Conservation (phyloP, 768 basidiomycete species). For the Peribolospora kevripleyi region DNA sequence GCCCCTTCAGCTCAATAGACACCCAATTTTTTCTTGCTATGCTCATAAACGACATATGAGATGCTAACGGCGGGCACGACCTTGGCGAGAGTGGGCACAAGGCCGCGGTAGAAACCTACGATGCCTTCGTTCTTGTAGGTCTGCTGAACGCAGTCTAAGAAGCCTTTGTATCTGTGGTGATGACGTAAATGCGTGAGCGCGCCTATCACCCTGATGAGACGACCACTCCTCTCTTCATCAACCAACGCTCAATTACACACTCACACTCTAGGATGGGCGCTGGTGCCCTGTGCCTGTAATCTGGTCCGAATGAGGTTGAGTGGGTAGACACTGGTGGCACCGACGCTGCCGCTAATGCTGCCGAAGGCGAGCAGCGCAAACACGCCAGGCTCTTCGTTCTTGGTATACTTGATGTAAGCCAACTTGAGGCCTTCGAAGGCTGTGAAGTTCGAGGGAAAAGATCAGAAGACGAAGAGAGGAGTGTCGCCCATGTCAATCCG, state of each 20-base stretch:
- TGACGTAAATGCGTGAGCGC: too few species aligned
- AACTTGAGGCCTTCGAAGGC: constrained; percentile 91
- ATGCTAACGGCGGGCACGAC: constrained; percentile 93
- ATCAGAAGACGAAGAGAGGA: background rate
- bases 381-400: constrained; percentile 68
- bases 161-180: too few species aligned
- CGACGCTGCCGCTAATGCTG: constrained; percentile 75
- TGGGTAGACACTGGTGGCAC: constrained; percentile 72
- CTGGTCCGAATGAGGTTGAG: constrained; percentile 72
- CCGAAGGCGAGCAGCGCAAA: constrained; percentile 66
- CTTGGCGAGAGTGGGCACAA: constrained; percentile 82
- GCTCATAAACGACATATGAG: constrained; percentile 83
- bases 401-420: constrained; percentile 63
- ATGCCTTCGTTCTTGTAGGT: too few species aligned
- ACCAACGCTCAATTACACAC: too few species aligned
- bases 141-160: too few species aligned
- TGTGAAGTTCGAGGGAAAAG: constrained; percentile 13
- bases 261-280: constrained; percentile 44
- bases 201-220: too few species aligned
- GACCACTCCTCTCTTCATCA: too few species aligned
- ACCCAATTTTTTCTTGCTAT: constrained; percentile 42
- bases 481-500: too few species aligned
- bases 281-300: constrained; percentile 82
- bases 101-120: constrained; percentile 25
- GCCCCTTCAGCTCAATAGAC: background rate